A percentile compares a stretch with the other conserved stretches of the same genome.
Conservation (phyloP, 2,329 filamentous ascomycete genomes). For the Colletotrichum cuscutae region DNA sequence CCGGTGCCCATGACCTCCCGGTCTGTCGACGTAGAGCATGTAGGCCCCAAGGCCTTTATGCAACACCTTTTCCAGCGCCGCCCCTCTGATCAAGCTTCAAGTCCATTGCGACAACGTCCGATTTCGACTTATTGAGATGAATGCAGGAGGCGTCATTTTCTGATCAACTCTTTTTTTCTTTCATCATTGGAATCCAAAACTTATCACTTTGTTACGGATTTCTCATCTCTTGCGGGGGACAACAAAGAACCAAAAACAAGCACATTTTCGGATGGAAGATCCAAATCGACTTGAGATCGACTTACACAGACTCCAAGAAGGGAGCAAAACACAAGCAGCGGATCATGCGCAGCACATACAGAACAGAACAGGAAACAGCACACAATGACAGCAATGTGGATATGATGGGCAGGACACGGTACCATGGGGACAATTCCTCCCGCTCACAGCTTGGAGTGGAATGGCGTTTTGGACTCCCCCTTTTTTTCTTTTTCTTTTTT, state of each 20-base stretch:
- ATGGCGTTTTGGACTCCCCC: background rate
- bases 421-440: background rate
- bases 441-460: background rate
- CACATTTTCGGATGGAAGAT: background rate
- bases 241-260: background rate
- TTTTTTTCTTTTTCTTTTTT: background rate
- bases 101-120: slow-evolving; percentile 49
- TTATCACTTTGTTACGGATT: background rate
- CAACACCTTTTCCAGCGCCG: slow-evolving; percentile 54
- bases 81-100: slow-evolving; percentile 50
- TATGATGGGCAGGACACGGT: background rate
- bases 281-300: background rate
- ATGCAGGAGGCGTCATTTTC: background rate
- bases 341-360: background rate
- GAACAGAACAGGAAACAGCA: background rate
- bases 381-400: background rate
- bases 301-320: background rate
- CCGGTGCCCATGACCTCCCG: slow-evolving; percentile 47
- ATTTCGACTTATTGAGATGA: slow-evolving; percentile 48
- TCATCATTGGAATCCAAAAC: background rate
- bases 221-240: background rate
- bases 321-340: background rate
- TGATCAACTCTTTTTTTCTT: background rate
- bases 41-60: slow-evolving; percentile 47
- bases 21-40: slow-evolving; percentile 43